Conservation (phyloP, 2,329 filamentous ascomycete genomes). For the Beauveria sp. region DNA sequence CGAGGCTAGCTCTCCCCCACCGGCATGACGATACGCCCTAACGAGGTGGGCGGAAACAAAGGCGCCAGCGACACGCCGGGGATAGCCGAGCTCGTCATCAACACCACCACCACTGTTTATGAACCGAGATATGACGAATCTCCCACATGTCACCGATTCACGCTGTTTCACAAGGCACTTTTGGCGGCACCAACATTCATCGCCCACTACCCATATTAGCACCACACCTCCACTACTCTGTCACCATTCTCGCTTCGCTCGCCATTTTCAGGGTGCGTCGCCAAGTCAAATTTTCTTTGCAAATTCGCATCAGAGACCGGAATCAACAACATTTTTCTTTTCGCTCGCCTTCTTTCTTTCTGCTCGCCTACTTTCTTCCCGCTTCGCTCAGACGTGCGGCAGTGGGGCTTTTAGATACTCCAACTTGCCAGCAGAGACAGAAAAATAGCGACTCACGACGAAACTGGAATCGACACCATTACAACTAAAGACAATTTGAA, state of each 20-base stretch:
- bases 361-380: not conserved
- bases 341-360: not conserved
- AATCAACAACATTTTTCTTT: too few relatives aligned
- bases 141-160: not conserved
- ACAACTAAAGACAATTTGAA: not conserved
- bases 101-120: not conserved
- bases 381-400: not conserved
- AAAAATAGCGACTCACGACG: not conserved
- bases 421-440: too few relatives aligned
- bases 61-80: slow-evolving; percentile 8
- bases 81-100: not conserved
- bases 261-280: too few relatives aligned
- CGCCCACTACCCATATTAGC: not conserved
- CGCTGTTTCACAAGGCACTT: not conserved
- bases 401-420: too few relatives aligned
- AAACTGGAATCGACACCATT: not conserved
- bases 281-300: too few relatives aligned
- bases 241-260: too few relatives aligned
- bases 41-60: not conserved
- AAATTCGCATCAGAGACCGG: too few relatives aligned
- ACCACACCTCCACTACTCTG: not conserved
- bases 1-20: not conserved
- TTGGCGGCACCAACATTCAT: not conserved
- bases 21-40: not conserved
- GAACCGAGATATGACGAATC: not conserved